Evolutionary conservation across 441 rosid genomes (phyloP).

Genomic region (Euphorbia schlechtendalii): DNA sequence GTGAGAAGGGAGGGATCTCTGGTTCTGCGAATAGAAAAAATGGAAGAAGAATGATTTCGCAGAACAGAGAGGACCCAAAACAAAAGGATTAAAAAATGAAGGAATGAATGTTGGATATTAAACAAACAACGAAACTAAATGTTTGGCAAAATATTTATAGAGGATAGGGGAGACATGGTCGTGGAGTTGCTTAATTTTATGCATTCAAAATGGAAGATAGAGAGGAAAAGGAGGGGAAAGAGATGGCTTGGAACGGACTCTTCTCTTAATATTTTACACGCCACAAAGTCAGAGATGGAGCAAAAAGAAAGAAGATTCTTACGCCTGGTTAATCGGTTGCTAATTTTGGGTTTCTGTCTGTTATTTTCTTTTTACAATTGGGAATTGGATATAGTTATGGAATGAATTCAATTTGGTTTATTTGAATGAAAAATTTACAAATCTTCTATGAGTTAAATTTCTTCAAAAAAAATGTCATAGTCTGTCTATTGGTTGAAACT

Average conservation of each 20-base stretch:
- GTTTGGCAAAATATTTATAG: constrained; percentile 5
- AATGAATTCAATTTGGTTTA: too few species aligned
- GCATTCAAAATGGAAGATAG: neutral
- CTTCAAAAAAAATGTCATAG: too few species aligned
- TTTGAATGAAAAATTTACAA: too few species aligned
- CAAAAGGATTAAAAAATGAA: constrained; percentile 4
- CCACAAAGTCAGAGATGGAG: neutral
- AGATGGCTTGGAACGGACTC: constrained; percentile 1
- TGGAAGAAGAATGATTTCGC: neutral
- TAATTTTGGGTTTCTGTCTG: neutral
- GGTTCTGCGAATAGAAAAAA: constrained; percentile 3
- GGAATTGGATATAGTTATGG: too few species aligned
- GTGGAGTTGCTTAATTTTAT: neutral
- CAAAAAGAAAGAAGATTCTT: neutral
- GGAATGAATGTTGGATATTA: neutral
- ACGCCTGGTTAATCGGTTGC: neutral
- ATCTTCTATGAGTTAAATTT: too few species aligned
- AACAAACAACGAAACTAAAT: too few species aligned
- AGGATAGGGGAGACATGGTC: neutral
- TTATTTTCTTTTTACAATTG: neutral
- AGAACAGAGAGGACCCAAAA: constrained; percentile 11
- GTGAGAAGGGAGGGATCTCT: neutral
- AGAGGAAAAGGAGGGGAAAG: neutral
- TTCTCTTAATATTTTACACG: neutral
- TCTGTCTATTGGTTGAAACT: too few species aligned